Evolutionary conservation across 306 rosid genomes (phyloP).

Genomic region (Trichosanthes truncata): DNA sequence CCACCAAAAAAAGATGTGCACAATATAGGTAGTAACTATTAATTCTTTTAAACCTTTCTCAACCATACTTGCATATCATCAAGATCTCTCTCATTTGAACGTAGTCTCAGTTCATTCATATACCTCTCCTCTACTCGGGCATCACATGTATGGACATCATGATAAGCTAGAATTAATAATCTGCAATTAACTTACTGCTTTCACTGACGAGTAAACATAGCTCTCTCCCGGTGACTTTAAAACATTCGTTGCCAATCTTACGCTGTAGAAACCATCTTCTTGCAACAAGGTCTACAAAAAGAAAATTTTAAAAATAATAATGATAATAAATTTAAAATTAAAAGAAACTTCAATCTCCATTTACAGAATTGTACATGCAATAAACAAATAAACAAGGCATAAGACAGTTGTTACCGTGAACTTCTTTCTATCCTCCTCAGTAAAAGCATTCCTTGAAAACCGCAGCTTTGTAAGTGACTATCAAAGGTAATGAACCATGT

Average conservation of each 20-base stretch:
- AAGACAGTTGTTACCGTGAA: conserved; percentile 35
- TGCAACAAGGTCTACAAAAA: conserved; percentile 48
- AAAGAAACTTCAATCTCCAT: not conserved
- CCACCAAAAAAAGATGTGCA: no score
- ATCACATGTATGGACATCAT: no score
- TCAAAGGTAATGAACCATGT: conserved; percentile 19
- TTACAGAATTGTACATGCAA: not conserved
- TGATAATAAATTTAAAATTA: not conserved
- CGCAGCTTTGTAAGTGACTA: conserved; percentile 96
- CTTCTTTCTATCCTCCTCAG: conserved; percentile 44
- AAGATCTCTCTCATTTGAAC: no score
- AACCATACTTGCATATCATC: no score
- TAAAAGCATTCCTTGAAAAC: conserved; percentile 59
- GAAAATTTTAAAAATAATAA: conserved; percentile 8
- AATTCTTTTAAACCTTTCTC: no score
- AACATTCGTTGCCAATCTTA: conserved; percentile 79
- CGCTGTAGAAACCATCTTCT: conserved; percentile 75
- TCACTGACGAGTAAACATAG: conserved; percentile 64
- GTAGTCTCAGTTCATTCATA: no score
- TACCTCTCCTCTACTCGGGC: no score
- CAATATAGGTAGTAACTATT: no score
- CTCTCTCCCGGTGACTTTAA: conserved; percentile 59
- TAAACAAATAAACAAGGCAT: not conserved
- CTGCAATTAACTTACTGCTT: conserved; percentile 50
- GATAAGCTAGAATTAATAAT: not conserved